Evolutionary conservation across 129 eudicot genomes (phyloP), one percentile per base, ranked within the genome.

Genomic region (Smallanthus sonchifolius): DNA sequence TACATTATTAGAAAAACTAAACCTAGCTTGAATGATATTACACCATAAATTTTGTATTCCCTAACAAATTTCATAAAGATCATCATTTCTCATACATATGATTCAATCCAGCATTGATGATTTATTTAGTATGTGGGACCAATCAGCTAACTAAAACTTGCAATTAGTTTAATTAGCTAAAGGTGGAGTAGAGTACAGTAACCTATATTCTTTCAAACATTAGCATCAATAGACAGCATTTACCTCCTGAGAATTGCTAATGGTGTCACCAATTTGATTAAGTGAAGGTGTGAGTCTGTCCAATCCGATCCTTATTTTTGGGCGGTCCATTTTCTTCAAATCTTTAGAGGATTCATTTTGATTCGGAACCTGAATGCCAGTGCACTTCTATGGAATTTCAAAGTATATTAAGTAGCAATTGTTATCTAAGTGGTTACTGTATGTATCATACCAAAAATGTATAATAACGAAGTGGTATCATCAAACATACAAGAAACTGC

Each of bases 171-270:
- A 17, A 9, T 20, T 20, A 55, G 34, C 20, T 17, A 17, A 55
- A 20, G 11, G 62, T 55, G 4, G 6, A 55, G 62, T 13, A 17
- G 30, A 54, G n/a, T 59, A 59, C 7, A 59, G 1, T 59, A 30
- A 4, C 65, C 30, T 16, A 1, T 38, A 72, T 6, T 72, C 28
- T 7, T 34, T 45, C 49, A 63, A 62, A 36, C 15, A 62, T 14
- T 3, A n/a, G 40, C 59, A 55, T 40, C 48, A 71, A 30, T 59
- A 63, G 2, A 74, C 42, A 47, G 42, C 15, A 35, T 51, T 71
- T 83, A 92, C 96, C 97, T 92, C 91, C 55, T 85, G 62, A 56
- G 91, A 82, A 81, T 85, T 89, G 51, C 86, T 91, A 83, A 79
- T 80, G 75, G 82, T 75, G 76, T 75, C 87, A 35, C 96, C 90